phyloP scores from a whole-genome alignment of 768 basidiomycete genomes.

The Boletus reticuloceps region DNA sequence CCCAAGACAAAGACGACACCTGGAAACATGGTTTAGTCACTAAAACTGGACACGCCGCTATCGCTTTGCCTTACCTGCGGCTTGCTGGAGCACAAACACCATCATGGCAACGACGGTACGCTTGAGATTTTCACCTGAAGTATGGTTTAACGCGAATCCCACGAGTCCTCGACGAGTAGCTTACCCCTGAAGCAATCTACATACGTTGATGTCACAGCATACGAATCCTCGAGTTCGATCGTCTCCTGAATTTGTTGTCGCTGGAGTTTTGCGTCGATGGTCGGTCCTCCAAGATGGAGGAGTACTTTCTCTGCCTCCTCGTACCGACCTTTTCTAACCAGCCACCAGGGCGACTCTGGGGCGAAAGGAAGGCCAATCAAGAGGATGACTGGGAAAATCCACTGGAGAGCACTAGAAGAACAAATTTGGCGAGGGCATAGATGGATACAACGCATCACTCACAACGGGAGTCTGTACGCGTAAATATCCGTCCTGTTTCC shows the following conservation, averaged over 20 bases:
- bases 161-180: background rate
- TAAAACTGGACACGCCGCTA: background rate
- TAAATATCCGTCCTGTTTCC: slow-evolving; percentile 20
- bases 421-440: background rate
- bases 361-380: slow-evolving; percentile 31
- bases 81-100: slow-evolving; percentile 31
- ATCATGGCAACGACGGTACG: slow-evolving; percentile 30
- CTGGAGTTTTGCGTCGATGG: slow-evolving; percentile 21
- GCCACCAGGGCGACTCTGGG: slow-evolving; percentile 35
- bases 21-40: background rate
- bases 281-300: slow-evolving; percentile 18
- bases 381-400: slow-evolving; percentile 33
- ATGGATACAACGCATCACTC: background rate
- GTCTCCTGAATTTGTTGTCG: slow-evolving; percentile 28
- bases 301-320: slow-evolving; percentile 24
- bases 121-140: slow-evolving; percentile 20
- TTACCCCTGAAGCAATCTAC: slow-evolving; percentile 32
- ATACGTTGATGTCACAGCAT: slow-evolving; percentile 28
- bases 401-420: slow-evolving; percentile 26
- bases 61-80: slow-evolving; percentile 13
- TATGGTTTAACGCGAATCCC: background rate
- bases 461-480: slow-evolving; percentile 29
- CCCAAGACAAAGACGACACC: slow-evolving; percentile 28
- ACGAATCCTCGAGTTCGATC: slow-evolving; percentile 28
- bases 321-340: slow-evolving; percentile 28